Evolutionary conservation across 1,139 yeast genomes (phyloP).

Genomic region (Candida sp.): DNA sequence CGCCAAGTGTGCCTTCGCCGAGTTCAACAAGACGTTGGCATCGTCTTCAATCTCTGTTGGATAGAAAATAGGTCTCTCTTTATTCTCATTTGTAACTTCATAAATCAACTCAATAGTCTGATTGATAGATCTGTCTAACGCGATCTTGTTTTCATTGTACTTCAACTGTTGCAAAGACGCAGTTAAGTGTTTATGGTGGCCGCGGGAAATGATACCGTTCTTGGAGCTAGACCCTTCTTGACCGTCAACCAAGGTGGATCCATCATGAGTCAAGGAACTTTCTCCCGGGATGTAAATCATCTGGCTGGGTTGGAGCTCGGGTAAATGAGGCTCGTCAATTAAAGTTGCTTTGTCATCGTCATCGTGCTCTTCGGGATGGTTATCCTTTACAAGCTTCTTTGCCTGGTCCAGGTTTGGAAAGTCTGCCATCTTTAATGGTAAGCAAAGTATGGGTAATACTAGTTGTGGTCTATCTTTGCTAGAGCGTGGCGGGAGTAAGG

Average conservation of each 20-base stretch:
- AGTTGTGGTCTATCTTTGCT: not conserved
- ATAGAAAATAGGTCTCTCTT: constrained; percentile 65
- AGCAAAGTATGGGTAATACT: not conserved
- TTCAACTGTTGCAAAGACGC: constrained; percentile 67
- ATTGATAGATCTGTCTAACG: constrained; percentile 66
- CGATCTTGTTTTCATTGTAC: constrained; percentile 68
- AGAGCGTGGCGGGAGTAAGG: not conserved
- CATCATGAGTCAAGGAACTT: constrained; percentile 28
- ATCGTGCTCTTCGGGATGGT: not conserved
- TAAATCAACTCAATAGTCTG: constrained; percentile 56
- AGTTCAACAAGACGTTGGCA: constrained; percentile 42
- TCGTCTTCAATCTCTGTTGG: constrained; percentile 52
- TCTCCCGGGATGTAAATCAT: constrained; percentile 38
- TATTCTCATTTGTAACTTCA: constrained; percentile 61
- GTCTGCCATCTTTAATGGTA: constrained; percentile 6
- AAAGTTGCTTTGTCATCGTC: constrained; percentile 21
- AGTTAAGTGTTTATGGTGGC: constrained; percentile 21
- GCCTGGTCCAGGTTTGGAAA: constrained; percentile 6
- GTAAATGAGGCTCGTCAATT: constrained; percentile 13
- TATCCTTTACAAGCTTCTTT: not conserved
- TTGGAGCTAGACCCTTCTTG: constrained; percentile 14
- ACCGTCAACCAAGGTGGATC: constrained; percentile 33
- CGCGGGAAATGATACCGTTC: constrained; percentile 4
- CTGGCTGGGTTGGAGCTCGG: constrained; percentile 24
- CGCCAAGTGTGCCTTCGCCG: constrained; percentile 53